These are phyloP conservation scores for Leccinum variicolor DNA, from an alignment of 768 basidiomycete species.

Conservation along the genomic window DNA sequence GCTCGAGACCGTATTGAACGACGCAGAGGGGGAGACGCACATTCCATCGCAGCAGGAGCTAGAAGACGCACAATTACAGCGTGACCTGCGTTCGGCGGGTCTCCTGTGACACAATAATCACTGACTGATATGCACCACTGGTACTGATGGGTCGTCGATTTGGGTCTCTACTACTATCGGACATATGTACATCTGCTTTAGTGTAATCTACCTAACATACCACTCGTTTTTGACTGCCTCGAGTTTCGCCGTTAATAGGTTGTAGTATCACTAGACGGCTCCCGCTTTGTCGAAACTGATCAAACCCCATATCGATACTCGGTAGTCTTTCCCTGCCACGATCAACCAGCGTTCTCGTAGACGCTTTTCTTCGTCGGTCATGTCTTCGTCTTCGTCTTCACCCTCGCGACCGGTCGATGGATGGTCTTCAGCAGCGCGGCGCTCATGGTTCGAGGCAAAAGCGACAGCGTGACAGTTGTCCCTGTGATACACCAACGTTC, in stretches of 20 bases:
- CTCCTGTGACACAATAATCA: conserved; percentile 35
- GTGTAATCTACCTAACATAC: conserved; percentile 18
- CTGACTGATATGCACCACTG: conserved; percentile 4
- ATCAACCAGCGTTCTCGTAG: conserved; percentile 60
- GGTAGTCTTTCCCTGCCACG: conserved; percentile 61
- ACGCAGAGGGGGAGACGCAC: conserved; percentile 20
- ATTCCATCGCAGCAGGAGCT: conserved; percentile 31
- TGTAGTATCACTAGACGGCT: neutral
- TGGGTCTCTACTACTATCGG: neutral
- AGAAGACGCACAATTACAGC: conserved; percentile 45
- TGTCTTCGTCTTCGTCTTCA: conserved; percentile 42
- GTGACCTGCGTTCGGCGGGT: conserved; percentile 54
- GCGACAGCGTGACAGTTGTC: conserved; percentile 68
- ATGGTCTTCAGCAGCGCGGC: conserved; percentile 5
- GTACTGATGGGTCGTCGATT: neutral
- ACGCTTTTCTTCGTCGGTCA: conserved; percentile 41
- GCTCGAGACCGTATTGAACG: conserved; percentile 50
- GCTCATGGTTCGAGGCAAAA: conserved; percentile 47
- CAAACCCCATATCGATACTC: conserved; percentile 71
- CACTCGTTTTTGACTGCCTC: neutral
- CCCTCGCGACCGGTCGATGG: conserved; percentile 6
- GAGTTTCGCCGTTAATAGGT: neutral
- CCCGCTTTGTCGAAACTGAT: conserved; percentile 35
- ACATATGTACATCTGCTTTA: conserved; percentile 5
- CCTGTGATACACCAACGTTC: conserved; percentile 82